Conservation (phyloP, 192 early-diverging fungal genomes). For the Coemansia sp. region DNA sequence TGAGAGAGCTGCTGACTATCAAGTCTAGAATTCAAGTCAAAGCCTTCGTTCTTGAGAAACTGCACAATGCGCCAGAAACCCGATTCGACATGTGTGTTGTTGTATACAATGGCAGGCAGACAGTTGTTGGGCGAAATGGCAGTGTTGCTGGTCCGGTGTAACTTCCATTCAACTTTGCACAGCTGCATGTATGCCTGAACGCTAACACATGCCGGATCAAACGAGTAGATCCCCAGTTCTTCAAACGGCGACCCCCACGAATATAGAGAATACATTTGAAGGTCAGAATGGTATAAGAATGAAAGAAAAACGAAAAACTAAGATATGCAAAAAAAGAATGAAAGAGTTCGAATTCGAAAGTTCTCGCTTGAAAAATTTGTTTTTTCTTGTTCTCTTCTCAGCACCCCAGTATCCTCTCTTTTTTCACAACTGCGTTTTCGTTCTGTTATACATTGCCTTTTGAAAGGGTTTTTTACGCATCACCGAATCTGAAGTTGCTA, state of each 20-base stretch:
- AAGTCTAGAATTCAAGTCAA: slow-evolving; percentile 17
- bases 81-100: slow-evolving; percentile 27
- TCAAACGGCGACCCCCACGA: slow-evolving; percentile 48
- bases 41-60: slow-evolving; percentile 35
- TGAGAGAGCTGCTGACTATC: slow-evolving; percentile 39
- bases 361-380: background rate
- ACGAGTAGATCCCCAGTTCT: slow-evolving; percentile 34
- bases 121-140: slow-evolving; percentile 32
- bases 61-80: slow-evolving; percentile 42
- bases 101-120: slow-evolving; percentile 24
- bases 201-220: slow-evolving; percentile 44
- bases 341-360: background rate
- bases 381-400: no score
- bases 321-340: no score
- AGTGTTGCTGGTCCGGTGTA: slow-evolving; percentile 27
- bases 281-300: background rate
- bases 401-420: no score
- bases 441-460: no score
- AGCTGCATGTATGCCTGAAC: slow-evolving; percentile 48
- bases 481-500: no score
- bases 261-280: slow-evolving; percentile 40
- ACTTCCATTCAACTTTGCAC: slow-evolving; percentile 42
- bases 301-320: background rate
- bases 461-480: no score
- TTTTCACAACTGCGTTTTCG: no score